phyloP scores from a whole-genome alignment of 73 alveolate genomes.

The Vitrella brassicaformis region DNA sequence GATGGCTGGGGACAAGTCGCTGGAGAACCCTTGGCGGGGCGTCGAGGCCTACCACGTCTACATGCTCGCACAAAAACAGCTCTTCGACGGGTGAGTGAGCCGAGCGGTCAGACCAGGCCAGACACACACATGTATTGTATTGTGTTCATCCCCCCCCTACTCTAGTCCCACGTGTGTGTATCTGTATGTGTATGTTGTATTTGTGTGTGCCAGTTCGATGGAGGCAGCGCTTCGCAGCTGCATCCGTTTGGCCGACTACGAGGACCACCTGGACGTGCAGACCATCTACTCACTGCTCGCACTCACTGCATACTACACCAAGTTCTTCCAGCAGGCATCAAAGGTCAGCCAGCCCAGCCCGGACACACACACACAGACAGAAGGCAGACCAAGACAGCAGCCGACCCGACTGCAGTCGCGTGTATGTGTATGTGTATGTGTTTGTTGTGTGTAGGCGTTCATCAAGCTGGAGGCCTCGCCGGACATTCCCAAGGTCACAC shows the following conservation, averaged over 20 bases:
- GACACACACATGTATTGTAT: background rate
- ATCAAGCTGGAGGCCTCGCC: background rate
- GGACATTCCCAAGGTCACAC: background rate
- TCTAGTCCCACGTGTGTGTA: background rate
- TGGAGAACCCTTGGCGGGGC: constrained; percentile 87
- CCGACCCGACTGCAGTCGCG: too few relatives aligned
- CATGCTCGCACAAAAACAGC: constrained; percentile 83
- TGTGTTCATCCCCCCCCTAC: background rate
- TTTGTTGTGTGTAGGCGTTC: background rate
- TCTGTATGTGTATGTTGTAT: background rate
- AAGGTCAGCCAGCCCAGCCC: too few relatives aligned
- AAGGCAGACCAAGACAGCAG: too few relatives aligned
- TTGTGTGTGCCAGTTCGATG: background rate
- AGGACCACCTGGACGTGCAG: background rate
- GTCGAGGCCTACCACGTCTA: constrained; percentile 98
- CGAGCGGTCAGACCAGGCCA: too few relatives aligned
- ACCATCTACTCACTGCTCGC: background rate
- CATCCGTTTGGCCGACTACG: background rate
- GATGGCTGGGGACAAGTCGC: constrained; percentile 77
- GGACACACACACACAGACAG: too few relatives aligned
- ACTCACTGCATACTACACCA: background rate
- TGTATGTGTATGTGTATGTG: too few relatives aligned
- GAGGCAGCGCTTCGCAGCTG: background rate
- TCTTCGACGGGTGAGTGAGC: constrained; percentile 67
- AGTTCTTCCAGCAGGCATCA: background rate